Evolutionary conservation across 495 filamentous ascomycete species (phyloP).

Genomic region (Talaromyces liani): DNA sequence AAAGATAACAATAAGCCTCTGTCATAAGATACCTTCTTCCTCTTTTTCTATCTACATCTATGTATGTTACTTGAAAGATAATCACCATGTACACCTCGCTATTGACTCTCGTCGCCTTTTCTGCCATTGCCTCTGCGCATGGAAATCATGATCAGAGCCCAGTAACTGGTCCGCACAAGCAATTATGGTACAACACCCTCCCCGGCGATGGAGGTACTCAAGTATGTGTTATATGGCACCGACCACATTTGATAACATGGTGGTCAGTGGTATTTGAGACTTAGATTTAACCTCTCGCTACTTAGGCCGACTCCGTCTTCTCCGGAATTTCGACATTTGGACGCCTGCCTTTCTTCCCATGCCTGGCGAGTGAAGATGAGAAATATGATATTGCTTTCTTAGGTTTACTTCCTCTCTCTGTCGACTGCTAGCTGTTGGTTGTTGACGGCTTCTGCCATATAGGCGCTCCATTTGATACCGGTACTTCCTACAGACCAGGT

Average conservation of each 20-base stretch:
- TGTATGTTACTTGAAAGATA: neutral
- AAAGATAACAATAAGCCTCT: neutral
- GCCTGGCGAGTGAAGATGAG: slow-evolving; percentile 60
- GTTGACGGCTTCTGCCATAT: neutral
- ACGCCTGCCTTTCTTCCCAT: slow-evolving; percentile 69
- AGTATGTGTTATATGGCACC: slow-evolving; percentile 21
- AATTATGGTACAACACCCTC: slow-evolving; percentile 57
- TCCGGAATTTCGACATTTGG: slow-evolving; percentile 72
- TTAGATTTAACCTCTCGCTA: slow-evolving; percentile 4
- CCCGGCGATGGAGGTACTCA: slow-evolving; percentile 64
- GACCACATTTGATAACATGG: no score
- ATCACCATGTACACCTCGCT: neutral
- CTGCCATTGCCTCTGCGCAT: slow-evolving; percentile 40
- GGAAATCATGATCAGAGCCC: slow-evolving; percentile 45
- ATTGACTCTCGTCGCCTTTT: slow-evolving; percentile 19
- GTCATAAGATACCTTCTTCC: neutral
- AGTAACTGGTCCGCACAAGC: slow-evolving; percentile 49
- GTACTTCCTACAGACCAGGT: slow-evolving; percentile 72
- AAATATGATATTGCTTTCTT: slow-evolving; percentile 80
- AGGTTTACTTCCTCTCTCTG: slow-evolving; percentile 28
- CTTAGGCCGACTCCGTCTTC: slow-evolving; percentile 64
- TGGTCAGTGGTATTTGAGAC: neutral
- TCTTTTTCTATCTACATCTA: neutral
- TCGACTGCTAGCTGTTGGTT: neutral
- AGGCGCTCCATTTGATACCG: slow-evolving; percentile 59